Evolutionary conservation across 2,329 filamentous ascomycete genomes (phyloP), one percentile per base, ranked within the genome.

Genomic region (Penicillium sp.): DNA sequence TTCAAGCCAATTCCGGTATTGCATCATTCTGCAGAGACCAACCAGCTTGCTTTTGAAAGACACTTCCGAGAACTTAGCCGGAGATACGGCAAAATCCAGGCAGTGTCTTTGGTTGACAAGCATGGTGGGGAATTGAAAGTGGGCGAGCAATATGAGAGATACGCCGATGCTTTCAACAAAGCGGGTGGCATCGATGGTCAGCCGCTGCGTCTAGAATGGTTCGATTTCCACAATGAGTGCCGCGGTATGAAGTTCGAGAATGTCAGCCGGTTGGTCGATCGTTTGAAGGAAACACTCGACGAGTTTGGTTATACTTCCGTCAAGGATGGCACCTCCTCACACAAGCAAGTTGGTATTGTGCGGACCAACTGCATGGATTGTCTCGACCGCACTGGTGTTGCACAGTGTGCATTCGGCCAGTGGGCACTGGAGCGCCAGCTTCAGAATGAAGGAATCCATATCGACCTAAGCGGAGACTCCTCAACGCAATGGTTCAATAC

Each of bases 311-410:
- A 89, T 74, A 90, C 88, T 0, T 81, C 89, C 11, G 69, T 81
- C 13, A 71, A 78, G 8, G 66, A 75, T 27, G 73, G 75, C 16
- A 67, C 70, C 20, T 56, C 75, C 2, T 51, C 72, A 18, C 70
- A 72, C 30, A 69, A 67, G 42, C 92, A 96, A 68, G 79, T 76
- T 24, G 92, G 92, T 1, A 83, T 95, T 6, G 70, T 97, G n/a
- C 82, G 94, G 50, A 96, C 91, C 1, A 99, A 99, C 66, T 99
- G 94, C 71, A 97, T 99, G 94, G 94, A 99, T 67, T 99, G 94
- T 63, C 77, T 99, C 9, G 94, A 99, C 69, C 84, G 94, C 20
- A 99, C 94, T 2, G 97, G 97, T 61, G 92, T 99, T 20, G 91
- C 92, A 36, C 92, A 97, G 71, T 95, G 90, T 65, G 94, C 91